Base-by-base conservation (phyloP, 192 early-diverging fungal genomes). In the Coemansia sp. region DNA sequence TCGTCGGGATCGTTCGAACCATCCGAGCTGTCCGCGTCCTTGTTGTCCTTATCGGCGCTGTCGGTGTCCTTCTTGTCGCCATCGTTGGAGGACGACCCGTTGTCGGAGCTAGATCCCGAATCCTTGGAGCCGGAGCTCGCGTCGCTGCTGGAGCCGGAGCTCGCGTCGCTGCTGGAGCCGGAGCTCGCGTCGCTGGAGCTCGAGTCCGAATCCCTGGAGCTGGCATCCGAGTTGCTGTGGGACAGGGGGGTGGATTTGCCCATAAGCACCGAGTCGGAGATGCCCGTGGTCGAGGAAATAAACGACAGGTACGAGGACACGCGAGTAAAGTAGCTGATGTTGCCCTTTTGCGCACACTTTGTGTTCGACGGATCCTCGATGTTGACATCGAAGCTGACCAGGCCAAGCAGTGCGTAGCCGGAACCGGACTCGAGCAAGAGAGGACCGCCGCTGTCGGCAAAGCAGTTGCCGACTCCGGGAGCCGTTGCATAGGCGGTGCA, bases 331-430 rank as follows among this genome's bases (percentile, higher is more conserved):
- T 77, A 85, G 51, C 78, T 78, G 65, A 81, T 57, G n/a, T 74
- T 74, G 41, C 79, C 83, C 11, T 71, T 64, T 56, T 76, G 78
- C 11, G 78, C 83, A 51, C 83, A 85, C 61, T 65, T 20, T 8
- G 68, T 72, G 52, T 76, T 81, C 4, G 64, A 58, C n/a, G 83
- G 67, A 60, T 85, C 73, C 35, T 72, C 64, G 35, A 62, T 68
- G 54, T 82, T 82, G 62, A 82, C 80, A 38, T 82, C 80, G 54
- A 82, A 85, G 75, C 78, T 81, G 56, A 80, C 79, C 3, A 85
- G 41, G 11, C 83, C 83, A 45, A 81, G 48, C 15, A 78, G 71
- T n/a, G 68, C 41, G 66, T 77, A 82, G 6, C 72, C 74, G 56
- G 61, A 48, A 34, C 66, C 72, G 7, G 56, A 65, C 45, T 66